Conservation (phyloP, 306 rosid genomes). For the Trifolium dubium region DNA sequence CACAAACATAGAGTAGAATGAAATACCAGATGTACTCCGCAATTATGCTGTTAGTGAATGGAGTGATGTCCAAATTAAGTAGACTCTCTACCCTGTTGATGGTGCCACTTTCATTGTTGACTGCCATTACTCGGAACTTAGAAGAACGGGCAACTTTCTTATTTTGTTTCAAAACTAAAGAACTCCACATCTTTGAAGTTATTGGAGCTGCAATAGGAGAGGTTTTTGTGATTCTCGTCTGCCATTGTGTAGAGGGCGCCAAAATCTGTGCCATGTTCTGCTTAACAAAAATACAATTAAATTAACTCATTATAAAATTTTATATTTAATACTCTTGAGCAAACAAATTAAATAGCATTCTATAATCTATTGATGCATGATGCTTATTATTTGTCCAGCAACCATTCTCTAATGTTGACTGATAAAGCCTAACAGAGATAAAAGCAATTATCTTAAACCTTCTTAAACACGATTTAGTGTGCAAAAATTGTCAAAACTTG, state of each 20-base stretch:
- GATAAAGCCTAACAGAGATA: constrained; percentile 8
- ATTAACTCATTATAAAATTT: not conserved
- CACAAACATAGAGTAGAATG: not conserved
- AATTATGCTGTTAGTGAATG: constrained; percentile 82
- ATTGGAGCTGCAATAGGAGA: constrained; percentile 56
- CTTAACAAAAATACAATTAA: constrained; percentile 9
- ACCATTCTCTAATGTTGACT: not conserved
- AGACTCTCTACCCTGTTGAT: constrained; percentile 80
- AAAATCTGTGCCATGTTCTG: constrained; percentile 95
- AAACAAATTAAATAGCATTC: not conserved
- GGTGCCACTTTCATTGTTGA: constrained; percentile 66
- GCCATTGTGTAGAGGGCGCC: constrained; percentile 94
- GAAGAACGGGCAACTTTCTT: constrained; percentile 66
- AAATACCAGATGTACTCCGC: constrained; percentile 97
- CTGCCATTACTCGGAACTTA: constrained; percentile 63
- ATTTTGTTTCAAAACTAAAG: constrained; percentile 68
- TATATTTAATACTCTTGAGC: not conserved
- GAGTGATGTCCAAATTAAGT: constrained; percentile 81
- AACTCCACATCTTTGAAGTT: constrained; percentile 77
- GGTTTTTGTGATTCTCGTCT: constrained; percentile 64
- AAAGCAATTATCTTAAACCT: constrained; percentile 28
- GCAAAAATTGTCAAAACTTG: constrained; percentile 18
- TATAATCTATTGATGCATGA: not conserved
- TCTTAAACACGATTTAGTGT: constrained; percentile 11
- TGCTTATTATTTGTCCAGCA: too few relatives aligned